phyloP scores from a whole-genome alignment of 768 basidiomycete species.

The Hericium rajendrae region DNA sequence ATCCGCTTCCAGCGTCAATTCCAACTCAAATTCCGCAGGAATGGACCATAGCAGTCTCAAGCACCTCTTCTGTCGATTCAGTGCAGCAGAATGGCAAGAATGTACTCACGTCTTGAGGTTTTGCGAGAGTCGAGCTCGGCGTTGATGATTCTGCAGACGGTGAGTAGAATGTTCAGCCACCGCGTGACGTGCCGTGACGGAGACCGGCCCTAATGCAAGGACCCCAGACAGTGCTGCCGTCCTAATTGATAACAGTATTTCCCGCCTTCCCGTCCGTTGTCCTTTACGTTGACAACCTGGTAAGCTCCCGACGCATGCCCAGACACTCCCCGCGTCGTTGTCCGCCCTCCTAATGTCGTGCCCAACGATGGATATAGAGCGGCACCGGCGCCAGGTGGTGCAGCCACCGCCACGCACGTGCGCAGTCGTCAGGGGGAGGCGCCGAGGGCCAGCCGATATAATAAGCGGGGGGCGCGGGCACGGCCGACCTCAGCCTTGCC shows the following conservation, averaged over 20 bases:
- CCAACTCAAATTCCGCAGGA: not conserved
- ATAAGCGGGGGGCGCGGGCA: constrained; percentile 1
- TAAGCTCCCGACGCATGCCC: not conserved
- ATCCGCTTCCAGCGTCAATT: not conserved
- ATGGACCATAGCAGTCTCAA: not conserved
- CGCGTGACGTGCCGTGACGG: not conserved
- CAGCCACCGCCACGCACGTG: not conserved
- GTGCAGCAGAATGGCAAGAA: not conserved
- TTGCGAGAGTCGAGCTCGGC: not conserved
- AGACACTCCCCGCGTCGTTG: no score
- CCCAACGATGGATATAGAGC: no score
- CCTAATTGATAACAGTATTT: not conserved
- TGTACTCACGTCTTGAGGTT: constrained; percentile 4
- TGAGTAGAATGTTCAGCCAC: not conserved
- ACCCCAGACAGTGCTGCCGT: not conserved
- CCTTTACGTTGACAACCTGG: not conserved
- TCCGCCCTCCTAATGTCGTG: no score
- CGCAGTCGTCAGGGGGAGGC: not conserved
- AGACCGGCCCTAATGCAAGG: not conserved
- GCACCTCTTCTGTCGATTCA: not conserved
- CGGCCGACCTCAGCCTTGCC: constrained; percentile 4
- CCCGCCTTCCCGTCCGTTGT: not conserved
- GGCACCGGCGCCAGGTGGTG: no score
- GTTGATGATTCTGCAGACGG: not conserved
- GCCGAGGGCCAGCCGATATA: constrained; percentile 5